Conservation (phyloP, 352 stramenopile genomes). For the Phytophthora ramorum region DNA sequence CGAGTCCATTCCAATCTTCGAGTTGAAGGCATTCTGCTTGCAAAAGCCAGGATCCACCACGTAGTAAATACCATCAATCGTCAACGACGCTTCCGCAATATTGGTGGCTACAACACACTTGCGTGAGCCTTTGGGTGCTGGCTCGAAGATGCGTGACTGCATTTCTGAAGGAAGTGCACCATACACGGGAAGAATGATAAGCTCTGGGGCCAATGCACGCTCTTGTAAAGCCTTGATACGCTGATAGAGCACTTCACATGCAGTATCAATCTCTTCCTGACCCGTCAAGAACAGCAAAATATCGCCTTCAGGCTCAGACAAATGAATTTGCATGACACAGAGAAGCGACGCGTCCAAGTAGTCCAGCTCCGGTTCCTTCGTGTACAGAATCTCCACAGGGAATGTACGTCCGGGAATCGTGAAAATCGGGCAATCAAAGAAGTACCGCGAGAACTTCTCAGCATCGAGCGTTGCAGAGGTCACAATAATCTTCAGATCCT, state of each 20-base stretch:
- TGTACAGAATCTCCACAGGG: conserved; percentile 98
- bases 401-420: conserved; percentile 98
- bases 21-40: conserved; percentile 99
- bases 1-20: conserved; percentile 99
- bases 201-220: conserved; percentile 93
- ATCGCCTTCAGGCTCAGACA: conserved; percentile 97
- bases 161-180: conserved; percentile 98
- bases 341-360: conserved; percentile 98
- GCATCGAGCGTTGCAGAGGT: conserved; percentile 97
- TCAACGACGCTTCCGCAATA: conserved; percentile 99
- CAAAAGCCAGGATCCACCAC: conserved; percentile 95
- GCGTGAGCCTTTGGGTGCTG: conserved; percentile 93
- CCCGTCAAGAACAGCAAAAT: conserved; percentile 99
- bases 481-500: conserved; percentile 92
- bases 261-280: conserved; percentile 99
- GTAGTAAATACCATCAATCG: conserved; percentile 98
- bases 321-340: conserved; percentile 99
- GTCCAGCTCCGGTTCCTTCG: conserved; percentile 98
- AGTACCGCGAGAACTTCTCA: conserved; percentile 98
- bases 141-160: conserved; percentile 99
- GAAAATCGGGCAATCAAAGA: conserved; percentile 98
- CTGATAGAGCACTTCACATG: conserved; percentile 97
- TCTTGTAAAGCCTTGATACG: conserved; percentile 97
- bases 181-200: conserved; percentile 99
- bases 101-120: conserved; percentile 99